Percentiles rank a stretch among this genome's conserved stretches.
These are phyloP conservation scores for Aphanomyces stellatus DNA, from an alignment of 352 stramenopile species.

Conservation along the genomic window DNA sequence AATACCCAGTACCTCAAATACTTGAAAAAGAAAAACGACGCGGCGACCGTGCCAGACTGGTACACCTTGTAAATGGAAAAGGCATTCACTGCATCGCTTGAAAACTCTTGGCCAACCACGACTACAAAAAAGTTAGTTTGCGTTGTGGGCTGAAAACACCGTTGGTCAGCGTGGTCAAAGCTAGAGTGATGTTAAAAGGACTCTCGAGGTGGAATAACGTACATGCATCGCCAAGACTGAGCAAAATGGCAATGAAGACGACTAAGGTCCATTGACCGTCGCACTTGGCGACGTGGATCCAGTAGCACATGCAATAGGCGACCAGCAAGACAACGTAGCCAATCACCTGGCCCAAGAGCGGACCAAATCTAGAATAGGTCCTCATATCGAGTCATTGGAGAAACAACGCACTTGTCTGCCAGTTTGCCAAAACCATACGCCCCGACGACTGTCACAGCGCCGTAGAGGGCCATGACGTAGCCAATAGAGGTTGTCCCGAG, in stretches of 20 bases:
- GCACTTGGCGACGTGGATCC: constrained; percentile 11
- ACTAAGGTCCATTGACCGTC: constrained; percentile 14
- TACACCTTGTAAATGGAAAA: constrained; percentile 16
- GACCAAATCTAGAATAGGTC: constrained; percentile 5
- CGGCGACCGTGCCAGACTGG: constrained; percentile 3
- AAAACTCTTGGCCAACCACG: constrained; percentile 16
- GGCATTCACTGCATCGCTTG: constrained; percentile 6
- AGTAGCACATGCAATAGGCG: background rate
- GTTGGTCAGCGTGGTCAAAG: background rate
- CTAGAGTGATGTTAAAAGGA: constrained; percentile 13
- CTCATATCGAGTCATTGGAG: no score
- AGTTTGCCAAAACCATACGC: background rate
- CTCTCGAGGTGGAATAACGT: background rate
- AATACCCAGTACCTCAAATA: constrained; percentile 18
- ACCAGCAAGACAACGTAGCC: background rate
- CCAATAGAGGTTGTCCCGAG: background rate
- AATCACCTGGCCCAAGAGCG: background rate
- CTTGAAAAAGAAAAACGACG: constrained; percentile 1
- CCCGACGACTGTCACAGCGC: background rate
- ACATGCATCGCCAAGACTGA: constrained; percentile 16
- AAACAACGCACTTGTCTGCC: no score
- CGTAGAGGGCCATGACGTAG: constrained; percentile 6
- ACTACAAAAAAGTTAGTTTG: background rate
- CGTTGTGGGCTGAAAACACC: background rate
- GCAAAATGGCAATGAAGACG: background rate